These are phyloP conservation scores for Saccharomyces hybrid DNA, from an alignment of 1,139 yeast species.

Conservation along the genomic window DNA sequence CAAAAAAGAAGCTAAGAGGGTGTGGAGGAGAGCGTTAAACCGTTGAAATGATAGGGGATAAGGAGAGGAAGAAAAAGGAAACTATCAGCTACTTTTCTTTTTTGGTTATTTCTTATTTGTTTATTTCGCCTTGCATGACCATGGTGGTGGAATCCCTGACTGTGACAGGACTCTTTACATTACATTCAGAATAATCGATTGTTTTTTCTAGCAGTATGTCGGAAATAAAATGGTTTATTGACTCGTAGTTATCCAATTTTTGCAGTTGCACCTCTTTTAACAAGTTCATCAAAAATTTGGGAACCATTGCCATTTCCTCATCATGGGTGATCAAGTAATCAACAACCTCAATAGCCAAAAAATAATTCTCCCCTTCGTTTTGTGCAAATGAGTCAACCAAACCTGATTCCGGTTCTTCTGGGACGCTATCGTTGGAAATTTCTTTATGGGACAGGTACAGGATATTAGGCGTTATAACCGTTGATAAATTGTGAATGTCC, in stretches of 20 bases:
- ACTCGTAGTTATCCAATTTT: conserved; percentile 16
- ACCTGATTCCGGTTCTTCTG: conserved; percentile 26
- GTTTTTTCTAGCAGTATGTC: too few relatives aligned
- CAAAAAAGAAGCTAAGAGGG: too few relatives aligned
- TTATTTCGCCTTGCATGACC: conserved; percentile 5
- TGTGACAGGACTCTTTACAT: neutral
- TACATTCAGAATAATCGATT: conserved; percentile 15
- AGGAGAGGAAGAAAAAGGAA: too few relatives aligned
- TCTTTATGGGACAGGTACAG: conserved; percentile 43
- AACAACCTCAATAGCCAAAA: conserved; percentile 85
- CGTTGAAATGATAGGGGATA: too few relatives aligned
- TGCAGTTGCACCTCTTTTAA: conserved; percentile 31
- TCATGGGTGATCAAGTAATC: conserved; percentile 77
- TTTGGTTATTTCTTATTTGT: too few relatives aligned
- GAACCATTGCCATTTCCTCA: conserved; percentile 73
- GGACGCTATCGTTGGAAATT: conserved; percentile 23
- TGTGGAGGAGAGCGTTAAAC: too few relatives aligned
- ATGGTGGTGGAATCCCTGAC: conserved; percentile 5
- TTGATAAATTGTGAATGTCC: conserved; percentile 93
- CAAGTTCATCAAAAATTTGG: conserved; percentile 43
- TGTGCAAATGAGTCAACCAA: conserved; percentile 36
- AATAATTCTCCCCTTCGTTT: conserved; percentile 68
- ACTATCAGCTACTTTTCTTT: too few relatives aligned
- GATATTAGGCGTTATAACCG: conserved; percentile 91
- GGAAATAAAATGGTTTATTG: conserved; percentile 16